Conservation (phyloP, 1,284 basidiomycete species). For the Melampsora larici-populina region DNA sequence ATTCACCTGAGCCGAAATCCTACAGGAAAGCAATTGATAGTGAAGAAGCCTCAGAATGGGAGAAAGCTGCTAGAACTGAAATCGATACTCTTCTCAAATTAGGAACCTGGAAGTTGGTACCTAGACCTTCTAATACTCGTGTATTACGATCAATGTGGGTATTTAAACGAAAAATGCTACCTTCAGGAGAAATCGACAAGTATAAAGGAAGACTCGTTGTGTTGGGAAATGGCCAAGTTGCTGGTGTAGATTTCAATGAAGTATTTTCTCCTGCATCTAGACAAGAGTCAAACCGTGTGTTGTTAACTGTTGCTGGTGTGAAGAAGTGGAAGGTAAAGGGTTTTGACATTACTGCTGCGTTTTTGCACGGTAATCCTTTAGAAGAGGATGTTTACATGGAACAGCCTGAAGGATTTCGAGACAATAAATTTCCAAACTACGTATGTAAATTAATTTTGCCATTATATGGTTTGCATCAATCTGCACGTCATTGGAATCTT, state of each 20-base stretch:
- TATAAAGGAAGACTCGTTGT: slow-evolving; percentile 42
- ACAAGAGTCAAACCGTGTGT: not conserved
- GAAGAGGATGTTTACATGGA: too few species aligned
- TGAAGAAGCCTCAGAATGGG: too few species aligned
- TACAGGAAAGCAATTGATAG: too few species aligned
- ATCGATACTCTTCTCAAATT: too few species aligned
- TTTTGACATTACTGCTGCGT: slow-evolving; percentile 31
- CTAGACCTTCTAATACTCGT: too few species aligned
- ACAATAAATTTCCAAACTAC: not conserved
- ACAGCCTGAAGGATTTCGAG: slow-evolving; percentile 17
- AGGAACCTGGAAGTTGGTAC: too few species aligned
- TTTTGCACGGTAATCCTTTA: slow-evolving; percentile 30
- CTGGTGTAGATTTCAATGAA: slow-evolving; percentile 43
- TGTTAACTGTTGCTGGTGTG: slow-evolving; percentile 10
- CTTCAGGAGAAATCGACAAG: slow-evolving; percentile 24
- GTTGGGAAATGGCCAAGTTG: slow-evolving; percentile 42
- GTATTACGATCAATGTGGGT: too few species aligned
- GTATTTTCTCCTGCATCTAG: slow-evolving; percentile 44
- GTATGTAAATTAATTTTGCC: too few species aligned
- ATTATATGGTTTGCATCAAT: slow-evolving; percentile 14
- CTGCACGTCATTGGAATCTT: slow-evolving; percentile 3
- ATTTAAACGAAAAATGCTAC: slow-evolving; percentile 40
- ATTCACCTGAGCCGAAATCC: too few species aligned
- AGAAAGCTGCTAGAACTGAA: too few species aligned
- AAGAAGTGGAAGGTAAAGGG: slow-evolving; percentile 18